Percentiles rank a stretch among this genome's conserved stretches.
These are phyloP conservation scores for Eragrostis nindensis DNA, from an alignment of 176 grass and related monocot genomes.

Conservation along the genomic window DNA sequence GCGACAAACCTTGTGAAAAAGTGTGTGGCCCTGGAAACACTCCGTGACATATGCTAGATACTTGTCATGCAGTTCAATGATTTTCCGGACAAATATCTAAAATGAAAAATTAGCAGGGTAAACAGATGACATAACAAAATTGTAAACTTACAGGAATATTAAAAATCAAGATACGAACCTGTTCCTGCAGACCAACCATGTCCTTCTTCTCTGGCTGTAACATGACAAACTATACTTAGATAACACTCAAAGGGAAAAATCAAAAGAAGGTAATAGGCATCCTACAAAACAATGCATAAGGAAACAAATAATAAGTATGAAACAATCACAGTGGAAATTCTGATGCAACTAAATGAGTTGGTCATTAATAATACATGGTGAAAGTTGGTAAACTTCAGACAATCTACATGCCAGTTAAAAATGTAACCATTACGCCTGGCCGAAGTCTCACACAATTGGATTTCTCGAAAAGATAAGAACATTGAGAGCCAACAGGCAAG, in stretches of 20 bases:
- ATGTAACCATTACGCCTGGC: too few species aligned
- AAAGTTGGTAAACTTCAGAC: too few species aligned
- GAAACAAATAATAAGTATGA: background rate
- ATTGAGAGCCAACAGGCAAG: background rate
- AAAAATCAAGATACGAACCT: too few species aligned
- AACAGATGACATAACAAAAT: too few species aligned
- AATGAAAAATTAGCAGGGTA: background rate
- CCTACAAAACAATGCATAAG: background rate
- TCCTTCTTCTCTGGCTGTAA: slow-evolving; percentile 89
- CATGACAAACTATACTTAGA: slow-evolving; percentile 36
- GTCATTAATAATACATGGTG: too few species aligned
- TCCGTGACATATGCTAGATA: slow-evolving; percentile 84
- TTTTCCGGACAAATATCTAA: slow-evolving; percentile 93
- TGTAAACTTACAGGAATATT: background rate
- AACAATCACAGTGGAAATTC: background rate
- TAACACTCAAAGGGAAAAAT: background rate
- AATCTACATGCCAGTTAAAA: too few species aligned
- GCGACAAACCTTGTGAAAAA: slow-evolving; percentile 88
- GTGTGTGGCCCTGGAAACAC: slow-evolving; percentile 90
- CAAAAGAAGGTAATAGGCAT: background rate
- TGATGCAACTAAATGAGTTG: background rate
- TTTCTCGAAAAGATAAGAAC: background rate
- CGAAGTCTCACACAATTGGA: background rate
- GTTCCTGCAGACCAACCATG: slow-evolving; percentile 77
- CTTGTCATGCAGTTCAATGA: slow-evolving; percentile 95